Base-by-base conservation (phyloP, 2,329 filamentous ascomycete genomes). In the Boeremia lycopersici region DNA sequence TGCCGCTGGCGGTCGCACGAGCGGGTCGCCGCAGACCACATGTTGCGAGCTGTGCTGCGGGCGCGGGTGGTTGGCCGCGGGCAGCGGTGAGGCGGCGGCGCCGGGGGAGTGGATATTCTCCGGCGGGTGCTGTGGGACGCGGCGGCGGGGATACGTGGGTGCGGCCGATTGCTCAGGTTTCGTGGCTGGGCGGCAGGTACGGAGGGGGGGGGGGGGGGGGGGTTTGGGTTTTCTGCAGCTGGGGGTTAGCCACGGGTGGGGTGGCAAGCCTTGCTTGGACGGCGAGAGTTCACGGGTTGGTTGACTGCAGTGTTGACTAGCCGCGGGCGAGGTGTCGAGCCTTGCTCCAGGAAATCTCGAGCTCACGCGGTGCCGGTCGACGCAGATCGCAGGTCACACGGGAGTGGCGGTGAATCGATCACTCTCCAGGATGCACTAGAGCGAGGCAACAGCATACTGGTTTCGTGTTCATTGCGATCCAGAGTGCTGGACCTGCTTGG, bases 51-150 rank as follows among this genome's bases (percentile, higher is more conserved):
- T 23, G 19, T 23, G 19, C 5, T 23, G 19, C 19, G 19, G 19
- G 19, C 19, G 19, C 3, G 19, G 19, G 19, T 23, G 19, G 19
- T 23, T 23, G 19, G 19, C 2, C 25, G 48, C 36, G 45, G 49
- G 46, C 46, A 55, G 52, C 52, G 46, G 46, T 55, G 52, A 55
- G 52, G 52, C 52, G 52, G 26, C 45, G 51, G 45, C 40, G 25
- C 60, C 59, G 56, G 46, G 28, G 47, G 25, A 56, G 31, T 65
- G 63, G 64, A 57, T 62, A 67, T 65, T 67, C 64, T 67, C 64
- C 64, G 64, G 25, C 33, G 45, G 45, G 54, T 57, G 61, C 54
- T 54, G 48, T 35, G 36, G 31, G 38, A 47, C 48, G 36, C 41
- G 39, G 26, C 12, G 38, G 29, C 34, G 39, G n/a, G n/a, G n/a